A percentile compares a stretch with the other conserved stretches of the same genome.
These are phyloP conservation scores for Dimocarpus longan DNA, from an alignment of 345 rosid species.

Conservation along the genomic window DNA sequence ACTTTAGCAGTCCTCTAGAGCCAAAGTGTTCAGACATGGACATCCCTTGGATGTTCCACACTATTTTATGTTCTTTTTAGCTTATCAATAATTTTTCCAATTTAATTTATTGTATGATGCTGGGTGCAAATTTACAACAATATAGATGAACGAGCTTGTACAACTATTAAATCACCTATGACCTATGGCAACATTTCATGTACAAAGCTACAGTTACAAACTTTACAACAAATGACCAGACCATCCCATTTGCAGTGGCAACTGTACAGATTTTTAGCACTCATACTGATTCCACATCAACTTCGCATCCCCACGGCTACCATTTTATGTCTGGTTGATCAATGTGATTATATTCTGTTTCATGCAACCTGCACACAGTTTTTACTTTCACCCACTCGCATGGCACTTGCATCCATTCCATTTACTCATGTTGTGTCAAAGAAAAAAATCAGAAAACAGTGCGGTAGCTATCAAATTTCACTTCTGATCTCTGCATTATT, in stretches of 20 bases:
- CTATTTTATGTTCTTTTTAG: too few species aligned
- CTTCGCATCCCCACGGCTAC: not conserved
- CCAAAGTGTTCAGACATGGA: too few species aligned
- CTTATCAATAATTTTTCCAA: not conserved
- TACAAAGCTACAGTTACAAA: conserved; percentile 5
- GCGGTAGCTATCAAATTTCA: not conserved
- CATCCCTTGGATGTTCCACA: too few species aligned
- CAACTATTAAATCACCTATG: not conserved
- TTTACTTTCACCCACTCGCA: too few species aligned
- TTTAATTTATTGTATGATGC: not conserved
- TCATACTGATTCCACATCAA: not conserved
- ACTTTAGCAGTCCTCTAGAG: too few species aligned
- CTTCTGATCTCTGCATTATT: not conserved
- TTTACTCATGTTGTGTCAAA: not conserved
- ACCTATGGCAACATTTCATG: not conserved
- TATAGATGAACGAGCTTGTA: not conserved
- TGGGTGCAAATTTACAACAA: not conserved
- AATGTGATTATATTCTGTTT: not conserved
- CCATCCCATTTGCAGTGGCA: not conserved
- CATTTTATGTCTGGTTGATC: not conserved
- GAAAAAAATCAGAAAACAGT: not conserved
- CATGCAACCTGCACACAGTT: not conserved
- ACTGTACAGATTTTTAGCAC: conserved; percentile 9
- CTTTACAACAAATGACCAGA: not conserved
- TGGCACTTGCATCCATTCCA: too few species aligned